Percentiles rank a stretch among this genome's conserved stretches.
These are phyloP conservation scores for Halophytophthora batemanensis DNA, from an alignment of 352 stramenopile genomes.

Conservation along the genomic window DNA sequence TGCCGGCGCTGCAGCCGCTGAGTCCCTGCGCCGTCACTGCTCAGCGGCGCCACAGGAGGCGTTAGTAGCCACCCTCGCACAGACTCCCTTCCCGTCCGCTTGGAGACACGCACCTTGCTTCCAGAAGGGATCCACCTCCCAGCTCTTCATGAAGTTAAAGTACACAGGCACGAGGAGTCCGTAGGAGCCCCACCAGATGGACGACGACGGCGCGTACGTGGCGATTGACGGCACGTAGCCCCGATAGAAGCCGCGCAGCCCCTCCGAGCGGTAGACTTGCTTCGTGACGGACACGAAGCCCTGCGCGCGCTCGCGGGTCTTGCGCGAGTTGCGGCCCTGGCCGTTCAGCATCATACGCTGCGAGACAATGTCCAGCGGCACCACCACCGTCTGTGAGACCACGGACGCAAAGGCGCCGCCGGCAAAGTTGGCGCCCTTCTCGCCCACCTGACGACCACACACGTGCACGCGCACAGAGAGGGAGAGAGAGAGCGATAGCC, in stretches of 20 bases:
- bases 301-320: constrained; percentile 52
- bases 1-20: constrained; percentile 68
- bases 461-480: too few species aligned
- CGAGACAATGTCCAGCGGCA: constrained; percentile 87
- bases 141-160: constrained; percentile 56
- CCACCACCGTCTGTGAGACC: constrained; percentile 83
- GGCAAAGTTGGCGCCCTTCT: constrained; percentile 76
- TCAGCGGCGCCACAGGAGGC: constrained; percentile 3
- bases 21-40: constrained; percentile 73
- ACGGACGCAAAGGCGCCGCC: constrained; percentile 74
- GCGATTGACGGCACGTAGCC: constrained; percentile 84
- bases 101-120: constrained; percentile 58
- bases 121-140: constrained; percentile 65
- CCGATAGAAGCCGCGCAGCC: constrained; percentile 76
- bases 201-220: constrained; percentile 83
- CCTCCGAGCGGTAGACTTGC: constrained; percentile 59
- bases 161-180: constrained; percentile 75
- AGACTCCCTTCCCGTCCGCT: not conserved
- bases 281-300: constrained; percentile 64
- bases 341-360: constrained; percentile 88
- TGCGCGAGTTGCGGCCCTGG: constrained; percentile 59
- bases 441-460: constrained; percentile 25
- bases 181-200: constrained; percentile 88
- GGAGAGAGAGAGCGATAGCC: too few species aligned
- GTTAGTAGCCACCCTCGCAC: not conserved